phyloP scores from a whole-genome alignment of 108 stramenopile genomes.

The Skeletonema menzelii region DNA sequence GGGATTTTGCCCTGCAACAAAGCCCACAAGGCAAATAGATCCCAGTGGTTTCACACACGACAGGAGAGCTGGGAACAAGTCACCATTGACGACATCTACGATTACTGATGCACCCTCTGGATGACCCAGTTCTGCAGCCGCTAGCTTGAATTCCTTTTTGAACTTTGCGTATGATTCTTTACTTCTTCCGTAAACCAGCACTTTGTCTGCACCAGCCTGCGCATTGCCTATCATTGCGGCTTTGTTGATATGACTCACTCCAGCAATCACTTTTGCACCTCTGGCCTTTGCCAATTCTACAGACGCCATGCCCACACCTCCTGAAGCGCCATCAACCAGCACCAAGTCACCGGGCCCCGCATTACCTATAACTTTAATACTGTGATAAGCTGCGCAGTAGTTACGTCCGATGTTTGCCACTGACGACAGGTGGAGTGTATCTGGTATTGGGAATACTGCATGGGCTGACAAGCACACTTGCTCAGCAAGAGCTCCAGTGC shows the following conservation, averaged over 20 bases:
- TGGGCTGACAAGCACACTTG: slow-evolving; percentile 36
- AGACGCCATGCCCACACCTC: slow-evolving; percentile 82
- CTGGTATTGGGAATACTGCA: slow-evolving; percentile 57
- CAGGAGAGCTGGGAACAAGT: slow-evolving; percentile 64
- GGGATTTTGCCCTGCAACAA: slow-evolving; percentile 68
- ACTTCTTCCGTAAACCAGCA: slow-evolving; percentile 58
- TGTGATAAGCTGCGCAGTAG: slow-evolving; percentile 73
- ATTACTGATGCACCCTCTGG: slow-evolving; percentile 60
- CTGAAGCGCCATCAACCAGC: slow-evolving; percentile 68
- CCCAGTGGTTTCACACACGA: slow-evolving; percentile 61
- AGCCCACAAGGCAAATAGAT: slow-evolving; percentile 71
- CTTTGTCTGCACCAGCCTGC: slow-evolving; percentile 61
- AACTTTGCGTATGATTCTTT: slow-evolving; percentile 49
- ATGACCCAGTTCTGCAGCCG: slow-evolving; percentile 52
- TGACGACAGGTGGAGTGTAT: slow-evolving; percentile 37
- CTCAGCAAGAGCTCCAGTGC: slow-evolving; percentile 62
- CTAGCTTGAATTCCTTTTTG: slow-evolving; percentile 44
- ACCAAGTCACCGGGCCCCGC: slow-evolving; percentile 53
- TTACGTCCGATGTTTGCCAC: slow-evolving; percentile 70
- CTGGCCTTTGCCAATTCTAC: slow-evolving; percentile 72
- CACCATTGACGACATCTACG: slow-evolving; percentile 72
- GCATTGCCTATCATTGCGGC: slow-evolving; percentile 13
- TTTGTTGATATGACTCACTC: slow-evolving; percentile 57
- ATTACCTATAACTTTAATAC: slow-evolving; percentile 60
- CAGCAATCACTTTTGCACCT: slow-evolving; percentile 74